phyloP scores from a whole-genome alignment of 208 protist genomes.

The Leishmania martiniquensis region DNA sequence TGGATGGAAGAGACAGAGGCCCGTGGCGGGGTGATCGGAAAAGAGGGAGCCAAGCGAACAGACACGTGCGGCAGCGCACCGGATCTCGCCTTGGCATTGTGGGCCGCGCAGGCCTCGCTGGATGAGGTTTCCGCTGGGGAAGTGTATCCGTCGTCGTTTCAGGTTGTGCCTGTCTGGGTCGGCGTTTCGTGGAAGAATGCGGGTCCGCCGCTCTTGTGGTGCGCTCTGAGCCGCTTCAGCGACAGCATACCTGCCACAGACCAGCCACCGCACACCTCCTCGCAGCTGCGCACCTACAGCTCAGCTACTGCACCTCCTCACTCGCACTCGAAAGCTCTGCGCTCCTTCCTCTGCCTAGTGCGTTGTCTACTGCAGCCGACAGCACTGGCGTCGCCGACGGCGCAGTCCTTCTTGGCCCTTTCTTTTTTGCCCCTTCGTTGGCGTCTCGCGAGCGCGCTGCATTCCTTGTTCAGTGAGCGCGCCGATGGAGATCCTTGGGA shows the following conservation, averaged over 20 bases:
- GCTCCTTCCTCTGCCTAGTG: neutral
- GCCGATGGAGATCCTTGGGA: neutral
- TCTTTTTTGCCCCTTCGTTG: neutral
- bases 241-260: neutral
- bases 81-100: slow-evolving; percentile 12
- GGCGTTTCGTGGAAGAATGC: slow-evolving; percentile 5
- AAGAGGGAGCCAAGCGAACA: neutral
- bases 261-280: neutral
- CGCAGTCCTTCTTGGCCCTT: too few species aligned
- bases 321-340: neutral
- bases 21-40: neutral
- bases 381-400: neutral
- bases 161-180: slow-evolving; percentile 5
- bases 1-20: slow-evolving; percentile 6
- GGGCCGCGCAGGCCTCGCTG: slow-evolving; percentile 5
- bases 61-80: neutral
- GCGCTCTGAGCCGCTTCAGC: neutral
- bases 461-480: neutral
- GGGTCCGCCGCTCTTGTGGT: slow-evolving; percentile 10
- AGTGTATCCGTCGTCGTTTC: neutral
- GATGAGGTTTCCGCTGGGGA: slow-evolving; percentile 1
- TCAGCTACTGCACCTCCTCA: neutral
- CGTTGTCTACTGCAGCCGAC: neutral
- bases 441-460: neutral
- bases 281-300: neutral